Percentiles rank a stretch among this genome's conserved stretches.
Evolutionary conservation across 768 basidiomycete species (phyloP).

Genomic region (Flagelloscypha sp.): DNA sequence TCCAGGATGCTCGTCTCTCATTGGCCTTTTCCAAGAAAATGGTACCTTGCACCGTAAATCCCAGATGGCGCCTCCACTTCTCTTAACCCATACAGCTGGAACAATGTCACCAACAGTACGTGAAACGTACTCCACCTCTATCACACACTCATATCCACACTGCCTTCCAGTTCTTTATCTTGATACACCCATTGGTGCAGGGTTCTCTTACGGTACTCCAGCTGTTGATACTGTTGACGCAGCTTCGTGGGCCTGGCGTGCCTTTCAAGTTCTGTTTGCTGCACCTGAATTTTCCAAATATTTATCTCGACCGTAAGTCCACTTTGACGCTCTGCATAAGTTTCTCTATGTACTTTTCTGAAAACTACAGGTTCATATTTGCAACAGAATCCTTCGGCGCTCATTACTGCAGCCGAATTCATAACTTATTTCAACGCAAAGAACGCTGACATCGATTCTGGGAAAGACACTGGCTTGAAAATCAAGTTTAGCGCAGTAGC

Average conservation of each 20-base stretch:
- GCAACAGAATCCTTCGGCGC: conserved; percentile 7
- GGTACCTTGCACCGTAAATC: conserved; percentile 36
- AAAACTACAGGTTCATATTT: conserved; percentile 5
- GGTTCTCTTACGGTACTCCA: conserved; percentile 35
- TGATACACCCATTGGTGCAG: conserved; percentile 50
- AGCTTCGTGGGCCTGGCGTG: conserved; percentile 34
- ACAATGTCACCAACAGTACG: conserved; percentile 58
- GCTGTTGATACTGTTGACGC: conserved; percentile 32
- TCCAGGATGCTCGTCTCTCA: conserved; percentile 31
- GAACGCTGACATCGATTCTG: conserved; percentile 3
- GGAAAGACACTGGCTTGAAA: background rate
- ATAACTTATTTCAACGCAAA: conserved; percentile 3
- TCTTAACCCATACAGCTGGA: conserved; percentile 55
- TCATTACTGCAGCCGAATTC: conserved; percentile 3
- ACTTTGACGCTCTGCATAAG: background rate
- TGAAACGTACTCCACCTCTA: background rate
- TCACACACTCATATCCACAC: conserved; percentile 12
- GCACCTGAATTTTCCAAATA: conserved; percentile 31
- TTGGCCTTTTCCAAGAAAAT: conserved; percentile 28
- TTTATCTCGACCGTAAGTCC: conserved; percentile 29
- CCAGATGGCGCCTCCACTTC: conserved; percentile 26
- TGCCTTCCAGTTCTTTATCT: conserved; percentile 54
- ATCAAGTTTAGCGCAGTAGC: too few relatives aligned
- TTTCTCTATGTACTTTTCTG: background rate
- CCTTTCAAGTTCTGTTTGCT: conserved; percentile 37